These are phyloP conservation scores for Talaromyces trachyspermus DNA, from an alignment of 495 filamentous ascomycete genomes.

Conservation along the genomic window DNA sequence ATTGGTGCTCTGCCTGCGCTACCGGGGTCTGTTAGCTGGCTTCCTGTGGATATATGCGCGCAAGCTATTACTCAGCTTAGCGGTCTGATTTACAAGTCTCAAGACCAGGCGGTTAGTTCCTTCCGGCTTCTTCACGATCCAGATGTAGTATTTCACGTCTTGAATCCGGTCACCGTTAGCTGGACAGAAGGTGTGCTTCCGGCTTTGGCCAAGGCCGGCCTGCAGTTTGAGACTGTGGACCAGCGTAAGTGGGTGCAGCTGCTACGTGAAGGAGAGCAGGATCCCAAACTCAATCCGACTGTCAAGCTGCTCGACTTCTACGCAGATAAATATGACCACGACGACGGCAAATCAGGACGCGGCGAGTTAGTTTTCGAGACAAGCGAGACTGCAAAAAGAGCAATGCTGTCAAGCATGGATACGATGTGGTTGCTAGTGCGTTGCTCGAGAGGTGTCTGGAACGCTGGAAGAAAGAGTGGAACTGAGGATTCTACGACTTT, in stretches of 20 bases:
- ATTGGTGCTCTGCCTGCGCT: slow-evolving; percentile 47
- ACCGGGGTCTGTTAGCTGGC: slow-evolving; percentile 45
- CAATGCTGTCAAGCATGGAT: no score
- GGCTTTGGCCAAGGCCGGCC: slow-evolving; percentile 27
- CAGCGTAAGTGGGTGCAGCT: slow-evolving; percentile 41
- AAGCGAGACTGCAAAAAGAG: no score
- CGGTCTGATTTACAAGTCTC: not conserved
- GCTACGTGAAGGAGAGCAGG: slow-evolving; percentile 28
- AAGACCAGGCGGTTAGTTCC: not conserved
- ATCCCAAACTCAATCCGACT: slow-evolving; percentile 32
- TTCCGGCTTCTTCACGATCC: not conserved
- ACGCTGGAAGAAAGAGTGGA: no score
- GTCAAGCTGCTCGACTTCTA: slow-evolving; percentile 43
- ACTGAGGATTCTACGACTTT: no score
- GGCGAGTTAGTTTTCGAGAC: not conserved
- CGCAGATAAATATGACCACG: slow-evolving; percentile 33
- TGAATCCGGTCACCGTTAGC: slow-evolving; percentile 38
- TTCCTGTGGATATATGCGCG: slow-evolving; percentile 51
- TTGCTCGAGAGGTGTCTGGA: no score
- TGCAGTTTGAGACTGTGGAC: slow-evolving; percentile 39
- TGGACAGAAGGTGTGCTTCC: slow-evolving; percentile 46
- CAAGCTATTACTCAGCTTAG: slow-evolving; percentile 33
- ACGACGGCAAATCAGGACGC: slow-evolving; percentile 13
- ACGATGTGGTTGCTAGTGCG: no score
- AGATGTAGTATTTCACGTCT: slow-evolving; percentile 37